phyloP scores from a whole-genome alignment of 1,139 yeast species.

The Candida sp. region DNA sequence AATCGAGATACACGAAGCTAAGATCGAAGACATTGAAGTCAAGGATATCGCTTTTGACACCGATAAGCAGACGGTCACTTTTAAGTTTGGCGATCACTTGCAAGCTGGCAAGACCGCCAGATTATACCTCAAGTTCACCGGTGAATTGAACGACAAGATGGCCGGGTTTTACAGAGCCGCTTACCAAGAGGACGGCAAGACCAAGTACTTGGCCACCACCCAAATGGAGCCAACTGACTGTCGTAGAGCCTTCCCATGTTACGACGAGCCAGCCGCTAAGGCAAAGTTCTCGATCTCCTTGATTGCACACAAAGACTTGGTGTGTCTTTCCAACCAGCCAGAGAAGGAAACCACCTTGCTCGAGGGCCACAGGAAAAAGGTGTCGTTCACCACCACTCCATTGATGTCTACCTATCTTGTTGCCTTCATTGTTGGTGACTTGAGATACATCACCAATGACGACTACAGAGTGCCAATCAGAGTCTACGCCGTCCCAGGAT shows the following conservation, averaged over 20 bases:
- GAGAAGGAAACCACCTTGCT: slow-evolving; percentile 50
- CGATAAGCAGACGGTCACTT: slow-evolving; percentile 66
- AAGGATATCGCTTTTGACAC: slow-evolving; percentile 44
- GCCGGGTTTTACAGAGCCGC: slow-evolving; percentile 86
- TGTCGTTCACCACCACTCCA: slow-evolving; percentile 59
- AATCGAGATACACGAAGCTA: slow-evolving; percentile 60
- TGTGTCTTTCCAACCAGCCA: slow-evolving; percentile 85
- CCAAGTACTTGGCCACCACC: slow-evolving; percentile 74
- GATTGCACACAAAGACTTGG: slow-evolving; percentile 60
- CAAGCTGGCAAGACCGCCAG: slow-evolving; percentile 43
- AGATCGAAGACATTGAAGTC: slow-evolving; percentile 40
- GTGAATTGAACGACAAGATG: slow-evolving; percentile 80
- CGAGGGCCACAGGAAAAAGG: slow-evolving; percentile 54
- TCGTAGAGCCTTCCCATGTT: slow-evolving; percentile 89
- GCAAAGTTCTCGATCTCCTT: slow-evolving; percentile 76
- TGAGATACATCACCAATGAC: slow-evolving; percentile 68
- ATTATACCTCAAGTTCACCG: slow-evolving; percentile 64
- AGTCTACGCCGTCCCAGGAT: slow-evolving; percentile 59
- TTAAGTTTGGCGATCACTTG: slow-evolving; percentile 57
- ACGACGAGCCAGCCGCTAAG: slow-evolving; percentile 86
- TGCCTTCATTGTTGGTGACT: slow-evolving; percentile 81
- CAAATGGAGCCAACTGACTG: slow-evolving; percentile 94
- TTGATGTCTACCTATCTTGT: slow-evolving; percentile 80
- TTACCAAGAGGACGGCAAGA: slow-evolving; percentile 64
- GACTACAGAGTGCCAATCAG: slow-evolving; percentile 68